Conservation (phyloP, 2,329 filamentous ascomycete species). For the Cadophora sp. region DNA sequence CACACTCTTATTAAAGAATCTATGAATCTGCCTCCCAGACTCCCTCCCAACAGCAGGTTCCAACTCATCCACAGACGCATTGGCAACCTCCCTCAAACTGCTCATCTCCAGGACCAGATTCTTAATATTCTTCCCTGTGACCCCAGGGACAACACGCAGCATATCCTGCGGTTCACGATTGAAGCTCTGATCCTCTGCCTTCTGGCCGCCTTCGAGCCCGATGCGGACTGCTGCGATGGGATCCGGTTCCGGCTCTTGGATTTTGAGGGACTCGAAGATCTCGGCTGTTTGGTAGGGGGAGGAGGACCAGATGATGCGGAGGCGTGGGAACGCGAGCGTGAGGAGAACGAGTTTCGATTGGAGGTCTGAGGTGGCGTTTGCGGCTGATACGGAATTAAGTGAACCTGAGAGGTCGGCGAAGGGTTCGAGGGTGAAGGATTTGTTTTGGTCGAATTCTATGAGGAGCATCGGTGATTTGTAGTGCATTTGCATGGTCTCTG, state of each 20-base stretch:
- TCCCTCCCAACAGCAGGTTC: constrained; percentile 78
- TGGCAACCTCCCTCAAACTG: constrained; percentile 82
- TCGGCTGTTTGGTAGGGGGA: constrained; percentile 96
- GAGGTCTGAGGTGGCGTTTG: constrained; percentile 72
- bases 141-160: constrained; percentile 82
- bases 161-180: constrained; percentile 91
- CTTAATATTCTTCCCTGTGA: constrained; percentile 79
- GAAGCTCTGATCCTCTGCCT: constrained; percentile 73
- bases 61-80: constrained; percentile 79
- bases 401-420: constrained; percentile 72
- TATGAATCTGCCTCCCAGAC: constrained; percentile 75
- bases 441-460: constrained; percentile 98
- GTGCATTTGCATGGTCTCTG: constrained; percentile 91
- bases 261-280: constrained; percentile 94
- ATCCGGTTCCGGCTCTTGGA: constrained; percentile 87
- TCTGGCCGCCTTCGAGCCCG: constrained; percentile 72
- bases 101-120: constrained; percentile 75
- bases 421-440: constrained; percentile 92
- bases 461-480: constrained; percentile 90
- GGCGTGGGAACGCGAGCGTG: constrained; percentile 86
- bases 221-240: constrained; percentile 85
- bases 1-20: constrained; percentile 73
- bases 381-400: constrained; percentile 66
- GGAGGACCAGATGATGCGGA: constrained; percentile 93
- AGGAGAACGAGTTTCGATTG: constrained; percentile 92